Base-by-base conservation (phyloP, 805 yeast species). In the Saturnispora galanensis region DNA sequence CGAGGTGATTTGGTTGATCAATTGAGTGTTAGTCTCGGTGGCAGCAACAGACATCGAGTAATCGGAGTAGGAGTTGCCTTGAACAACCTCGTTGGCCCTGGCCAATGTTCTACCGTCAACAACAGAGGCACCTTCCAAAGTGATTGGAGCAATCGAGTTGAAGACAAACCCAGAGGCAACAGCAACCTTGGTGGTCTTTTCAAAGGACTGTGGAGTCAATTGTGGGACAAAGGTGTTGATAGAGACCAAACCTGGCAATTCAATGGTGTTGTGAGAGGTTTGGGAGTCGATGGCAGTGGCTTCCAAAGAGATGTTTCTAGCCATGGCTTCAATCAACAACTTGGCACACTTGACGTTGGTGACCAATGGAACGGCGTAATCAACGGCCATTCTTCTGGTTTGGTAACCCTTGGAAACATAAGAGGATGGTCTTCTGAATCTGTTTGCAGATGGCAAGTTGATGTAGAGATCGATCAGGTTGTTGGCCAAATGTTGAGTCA, bases 311-410 rank as follows among this genome's bases (percentile, higher is more conserved):
- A 71, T 68, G 58, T 79, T 69, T 70, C 93, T 74, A 34, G 90
- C 74, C 52, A 88, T 65, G n/a, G 99, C 97, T 70, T 93, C 97
- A 53, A 93, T 81, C 66, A 93, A 73, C 54, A 93, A 72, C 69
- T 93, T 93, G 50, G 99, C 99, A 73, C 89, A 82, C 69, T 93
- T 93, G 54, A 93, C 97, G 62, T 93, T 93, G 52, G 99, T 93
- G 41, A 93, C 96, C 64, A 93, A 74, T 42, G 99, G 99, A 62
- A 93, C 88, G 42, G 97, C 89, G 65, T 85, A 94, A 68, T 93
- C 99, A 53, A 93, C 97, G 55, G 99, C 98, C 97, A 93, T 85
- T 74, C 99, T 93, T 76, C 99, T 94, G 38, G 97, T 86, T 66
- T 78, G 81, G 75, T 93, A 93, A 64, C 99, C 99, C 70, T 85